Evolutionary conservation across 495 filamentous ascomycete genomes (phyloP).

Genomic region (Lichina pygmaea): DNA sequence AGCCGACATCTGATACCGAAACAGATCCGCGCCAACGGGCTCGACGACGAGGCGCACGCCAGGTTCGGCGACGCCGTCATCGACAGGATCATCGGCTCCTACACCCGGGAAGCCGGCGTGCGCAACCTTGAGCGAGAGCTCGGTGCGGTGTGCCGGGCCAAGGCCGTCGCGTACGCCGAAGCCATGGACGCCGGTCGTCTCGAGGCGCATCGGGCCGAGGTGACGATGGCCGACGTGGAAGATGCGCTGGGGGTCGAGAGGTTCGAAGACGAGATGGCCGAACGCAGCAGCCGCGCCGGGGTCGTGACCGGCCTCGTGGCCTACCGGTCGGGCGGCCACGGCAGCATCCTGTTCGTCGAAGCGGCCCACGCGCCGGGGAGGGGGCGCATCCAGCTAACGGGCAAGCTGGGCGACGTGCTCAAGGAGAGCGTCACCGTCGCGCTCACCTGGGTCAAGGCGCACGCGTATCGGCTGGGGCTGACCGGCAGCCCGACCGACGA

Average conservation of each 20-base stretch:
- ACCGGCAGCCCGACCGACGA: constrained; percentile 59
- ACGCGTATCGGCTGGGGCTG: constrained; percentile 75
- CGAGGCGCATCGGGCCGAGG: constrained; percentile 42
- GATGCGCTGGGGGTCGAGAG: constrained; percentile 78
- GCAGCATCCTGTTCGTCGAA: constrained; percentile 95
- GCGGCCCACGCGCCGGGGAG: constrained; percentile 90
- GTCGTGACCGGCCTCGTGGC: constrained; percentile 94
- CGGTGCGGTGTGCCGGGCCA: constrained; percentile 76
- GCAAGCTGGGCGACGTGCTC: constrained; percentile 91
- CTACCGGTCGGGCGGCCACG: constrained; percentile 80
- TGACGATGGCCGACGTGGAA: constrained; percentile 60
- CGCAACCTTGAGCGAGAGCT: constrained; percentile 91
- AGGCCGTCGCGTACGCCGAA: constrained; percentile 85
- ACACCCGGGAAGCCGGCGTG: constrained; percentile 94
- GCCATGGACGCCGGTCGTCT: constrained; percentile 50
- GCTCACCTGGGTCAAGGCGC: constrained; percentile 85
- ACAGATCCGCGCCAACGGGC: constrained; percentile 61
- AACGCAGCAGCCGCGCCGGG: constrained; percentile 63
- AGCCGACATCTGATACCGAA: constrained; percentile 83
- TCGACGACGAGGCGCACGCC: constrained; percentile 38
- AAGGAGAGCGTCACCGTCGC: constrained; percentile 96
- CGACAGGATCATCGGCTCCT: constrained; percentile 79
- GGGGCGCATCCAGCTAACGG: constrained; percentile 85
- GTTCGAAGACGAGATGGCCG: constrained; percentile 88
- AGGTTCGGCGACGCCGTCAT: constrained; percentile 57